A percentile compares a stretch with the other conserved stretches of the same genome.
These are phyloP conservation scores for Solanum gracilifrons DNA, from an alignment of 257 asterid genomes.

Conservation along the genomic window DNA sequence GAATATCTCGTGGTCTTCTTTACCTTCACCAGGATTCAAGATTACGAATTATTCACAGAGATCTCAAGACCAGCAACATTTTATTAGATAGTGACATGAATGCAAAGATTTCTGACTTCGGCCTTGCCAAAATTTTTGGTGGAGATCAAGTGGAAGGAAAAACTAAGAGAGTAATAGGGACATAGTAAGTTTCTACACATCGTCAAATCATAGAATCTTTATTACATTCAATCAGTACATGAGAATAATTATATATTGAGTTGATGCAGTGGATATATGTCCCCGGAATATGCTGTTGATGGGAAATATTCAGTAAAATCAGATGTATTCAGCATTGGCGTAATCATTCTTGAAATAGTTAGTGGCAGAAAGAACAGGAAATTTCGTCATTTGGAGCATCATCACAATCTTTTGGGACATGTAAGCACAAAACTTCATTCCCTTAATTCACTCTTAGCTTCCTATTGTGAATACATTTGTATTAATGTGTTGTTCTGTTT, in stretches of 20 bases:
- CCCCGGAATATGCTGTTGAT: constrained; percentile 1
- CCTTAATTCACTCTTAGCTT: not conserved
- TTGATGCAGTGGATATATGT: constrained; percentile 9
- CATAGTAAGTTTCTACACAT: constrained; percentile 2
- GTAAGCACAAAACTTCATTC: not conserved
- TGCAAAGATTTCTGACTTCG: constrained; percentile 10
- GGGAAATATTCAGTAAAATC: constrained; percentile 4
- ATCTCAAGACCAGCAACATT: constrained; percentile 11
- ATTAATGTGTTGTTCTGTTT: not conserved
- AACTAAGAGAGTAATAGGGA: constrained; percentile 5
- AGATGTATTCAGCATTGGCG: constrained; percentile 2
- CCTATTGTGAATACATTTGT: not conserved
- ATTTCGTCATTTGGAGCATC: constrained; percentile 6
- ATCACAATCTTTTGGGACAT: constrained; percentile 17
- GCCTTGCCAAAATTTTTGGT: constrained; percentile 6
- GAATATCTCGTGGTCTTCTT: constrained; percentile 12
- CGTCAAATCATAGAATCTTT: not conserved
- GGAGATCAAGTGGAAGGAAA: constrained; percentile 1
- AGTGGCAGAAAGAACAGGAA: constrained; percentile 7
- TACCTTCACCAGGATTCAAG: constrained; percentile 16
- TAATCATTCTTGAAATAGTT: not conserved
- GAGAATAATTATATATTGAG: not conserved
- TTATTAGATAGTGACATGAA: constrained; percentile 7
- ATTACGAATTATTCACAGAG: constrained; percentile 11
- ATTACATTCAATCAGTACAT: not conserved